Percentiles rank a stretch among this genome's conserved stretches.
These are phyloP conservation scores for Sherardia arvensis DNA, from an alignment of 257 asterid genomes.

Conservation along the genomic window DNA sequence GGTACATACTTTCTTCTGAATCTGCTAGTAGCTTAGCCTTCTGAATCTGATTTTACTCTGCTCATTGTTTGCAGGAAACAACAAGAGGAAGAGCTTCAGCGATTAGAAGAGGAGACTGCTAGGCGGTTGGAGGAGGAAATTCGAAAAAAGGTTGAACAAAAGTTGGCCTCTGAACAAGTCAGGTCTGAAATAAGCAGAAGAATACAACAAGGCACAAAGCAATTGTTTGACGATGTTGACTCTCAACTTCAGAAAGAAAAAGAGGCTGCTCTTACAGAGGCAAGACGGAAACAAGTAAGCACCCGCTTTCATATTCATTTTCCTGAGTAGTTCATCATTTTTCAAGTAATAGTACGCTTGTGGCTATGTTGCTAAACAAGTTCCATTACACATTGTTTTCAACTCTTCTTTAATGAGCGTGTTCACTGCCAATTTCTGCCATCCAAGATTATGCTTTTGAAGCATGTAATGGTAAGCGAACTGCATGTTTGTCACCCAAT, in stretches of 20 bases:
- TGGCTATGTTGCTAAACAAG: neutral
- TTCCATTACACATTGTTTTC: neutral
- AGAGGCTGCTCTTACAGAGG: constrained; percentile 75
- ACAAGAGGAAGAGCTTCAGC: constrained; percentile 75
- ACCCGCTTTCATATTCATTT: too few relatives aligned
- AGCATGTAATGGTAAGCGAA: neutral
- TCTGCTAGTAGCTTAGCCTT: neutral
- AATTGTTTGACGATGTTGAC: constrained; percentile 62
- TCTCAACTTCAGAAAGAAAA: constrained; percentile 71
- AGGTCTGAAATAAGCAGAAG: constrained; percentile 54
- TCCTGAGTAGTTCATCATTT: neutral
- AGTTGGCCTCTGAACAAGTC: constrained; percentile 64
- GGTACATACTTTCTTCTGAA: constrained; percentile 24
- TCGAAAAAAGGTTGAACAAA: constrained; percentile 69
- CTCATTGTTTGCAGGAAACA: constrained; percentile 39
- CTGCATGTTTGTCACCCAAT: neutral
- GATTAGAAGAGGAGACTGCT: constrained; percentile 89
- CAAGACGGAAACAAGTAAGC: constrained; percentile 83
- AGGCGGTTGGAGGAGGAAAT: constrained; percentile 81
- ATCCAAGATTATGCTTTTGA: neutral
- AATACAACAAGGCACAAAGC: constrained; percentile 55
- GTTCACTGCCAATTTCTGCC: neutral
- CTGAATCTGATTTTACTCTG: too few relatives aligned
- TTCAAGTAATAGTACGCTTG: neutral
- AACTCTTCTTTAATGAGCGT: too few relatives aligned